phyloP scores from a whole-genome alignment of 495 filamentous ascomycete genomes.

The Aspergillus egyptiacus region DNA sequence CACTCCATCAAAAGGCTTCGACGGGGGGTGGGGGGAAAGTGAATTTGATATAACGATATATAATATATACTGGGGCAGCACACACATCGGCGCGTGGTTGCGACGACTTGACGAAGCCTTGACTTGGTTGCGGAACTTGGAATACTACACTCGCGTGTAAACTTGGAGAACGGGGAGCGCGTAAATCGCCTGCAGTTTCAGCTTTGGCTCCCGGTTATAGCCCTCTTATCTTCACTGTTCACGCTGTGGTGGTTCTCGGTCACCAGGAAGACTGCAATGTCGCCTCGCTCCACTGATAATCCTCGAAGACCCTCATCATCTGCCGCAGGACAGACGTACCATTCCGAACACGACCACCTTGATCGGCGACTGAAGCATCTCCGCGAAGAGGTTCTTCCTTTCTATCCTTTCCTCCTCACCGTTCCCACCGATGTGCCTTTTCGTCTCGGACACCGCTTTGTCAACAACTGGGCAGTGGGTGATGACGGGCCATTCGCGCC shows the following conservation, averaged over 20 bases:
- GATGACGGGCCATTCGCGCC: conserved; percentile 40
- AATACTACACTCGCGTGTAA: background rate
- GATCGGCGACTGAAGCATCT: conserved; percentile 40
- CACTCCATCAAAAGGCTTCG: background rate
- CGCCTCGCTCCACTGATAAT: conserved; percentile 27
- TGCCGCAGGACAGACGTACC: conserved; percentile 17
- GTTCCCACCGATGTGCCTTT: conserved; percentile 42
- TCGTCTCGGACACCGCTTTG: conserved; percentile 32
- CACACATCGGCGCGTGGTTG: background rate
- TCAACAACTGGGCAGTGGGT: conserved; percentile 47
- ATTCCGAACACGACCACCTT: conserved; percentile 29
- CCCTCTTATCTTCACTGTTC: background rate
- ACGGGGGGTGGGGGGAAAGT: conserved; percentile 8
- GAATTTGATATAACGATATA: background rate
- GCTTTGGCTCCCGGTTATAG: conserved; percentile 1
- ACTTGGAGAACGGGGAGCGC: background rate
- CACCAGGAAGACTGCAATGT: conserved; percentile 40
- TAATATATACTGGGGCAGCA: background rate
- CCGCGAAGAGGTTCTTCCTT: conserved; percentile 42
- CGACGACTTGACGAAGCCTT: background rate
- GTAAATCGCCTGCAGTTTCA: background rate
- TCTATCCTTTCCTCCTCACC: conserved; percentile 45
- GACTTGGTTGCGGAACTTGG: background rate
- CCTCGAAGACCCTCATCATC: conserved; percentile 23
- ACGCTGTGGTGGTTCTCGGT: background rate